phyloP scores from a whole-genome alignment of 2,329 filamentous ascomycete species.

The Venturia asperata region DNA sequence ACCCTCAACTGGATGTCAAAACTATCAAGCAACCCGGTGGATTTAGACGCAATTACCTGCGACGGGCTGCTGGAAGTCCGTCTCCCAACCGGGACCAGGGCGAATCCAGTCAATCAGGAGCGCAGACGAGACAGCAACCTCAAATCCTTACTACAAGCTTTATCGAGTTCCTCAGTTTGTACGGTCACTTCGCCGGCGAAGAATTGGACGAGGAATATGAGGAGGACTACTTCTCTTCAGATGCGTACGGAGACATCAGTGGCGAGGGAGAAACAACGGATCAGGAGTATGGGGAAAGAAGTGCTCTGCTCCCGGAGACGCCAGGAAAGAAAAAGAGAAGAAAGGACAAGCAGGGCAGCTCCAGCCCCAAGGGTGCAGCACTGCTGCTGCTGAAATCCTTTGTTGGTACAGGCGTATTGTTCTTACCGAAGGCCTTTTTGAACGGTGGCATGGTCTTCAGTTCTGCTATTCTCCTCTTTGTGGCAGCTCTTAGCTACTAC shows the following conservation, averaged over 20 bases:
- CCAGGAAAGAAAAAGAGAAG: constrained; percentile 62
- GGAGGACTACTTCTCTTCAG: constrained; percentile 86
- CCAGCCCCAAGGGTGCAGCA: constrained; percentile 70
- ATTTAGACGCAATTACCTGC: constrained; percentile 83
- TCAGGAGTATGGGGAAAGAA: constrained; percentile 73
- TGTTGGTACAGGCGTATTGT: constrained; percentile 91
- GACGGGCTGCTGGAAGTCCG: constrained; percentile 64
- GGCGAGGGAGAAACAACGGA: constrained; percentile 48
- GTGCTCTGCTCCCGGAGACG: constrained; percentile 58
- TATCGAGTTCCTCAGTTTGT: constrained; percentile 88
- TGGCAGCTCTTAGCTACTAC: constrained; percentile 87
- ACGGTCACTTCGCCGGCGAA: constrained; percentile 96
- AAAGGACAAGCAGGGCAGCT: constrained; percentile 66
- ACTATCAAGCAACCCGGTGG: constrained; percentile 90
- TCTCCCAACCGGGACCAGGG: constrained; percentile 35
- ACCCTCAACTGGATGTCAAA: constrained; percentile 75
- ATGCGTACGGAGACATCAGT: constrained; percentile 51
- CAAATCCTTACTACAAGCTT: constrained; percentile 84
- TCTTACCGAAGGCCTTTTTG: constrained; percentile 84
- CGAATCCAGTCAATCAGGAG: constrained; percentile 22
- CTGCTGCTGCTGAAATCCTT: constrained; percentile 92
- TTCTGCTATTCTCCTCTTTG: constrained; percentile 77
- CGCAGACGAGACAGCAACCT: constrained; percentile 34
- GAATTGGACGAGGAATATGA: constrained; percentile 82
- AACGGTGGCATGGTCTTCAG: constrained; percentile 98